These are phyloP conservation scores for Xylaria acuta DNA, from an alignment of 495 filamentous ascomycete genomes.

Conservation along the genomic window DNA sequence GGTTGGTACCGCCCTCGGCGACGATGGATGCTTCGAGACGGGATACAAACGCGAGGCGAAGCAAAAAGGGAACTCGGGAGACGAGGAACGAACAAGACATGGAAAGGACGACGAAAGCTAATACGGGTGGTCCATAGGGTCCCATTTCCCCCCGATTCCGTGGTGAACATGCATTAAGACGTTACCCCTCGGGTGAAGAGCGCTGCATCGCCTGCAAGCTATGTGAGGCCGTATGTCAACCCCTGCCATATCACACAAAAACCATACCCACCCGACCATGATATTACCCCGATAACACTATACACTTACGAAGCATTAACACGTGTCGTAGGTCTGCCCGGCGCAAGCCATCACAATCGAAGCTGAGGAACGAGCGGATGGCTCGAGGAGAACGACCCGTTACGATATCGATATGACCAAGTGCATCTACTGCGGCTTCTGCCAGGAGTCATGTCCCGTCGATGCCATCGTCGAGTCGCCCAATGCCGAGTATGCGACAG, in stretches of 20 bases:
- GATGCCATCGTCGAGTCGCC: slow-evolving; percentile 97
- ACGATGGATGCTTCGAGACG: neutral
- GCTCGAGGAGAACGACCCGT: slow-evolving; percentile 89
- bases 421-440: slow-evolving; percentile 99
- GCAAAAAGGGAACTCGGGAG: neutral
- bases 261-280: neutral
- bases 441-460: slow-evolving; percentile 98
- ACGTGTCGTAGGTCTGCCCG: slow-evolving; percentile 72
- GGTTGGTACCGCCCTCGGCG: slow-evolving; percentile 45
- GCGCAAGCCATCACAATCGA: slow-evolving; percentile 98
- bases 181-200: slow-evolving; percentile 97
- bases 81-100: neutral
- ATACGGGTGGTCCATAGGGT: slow-evolving; percentile 54
- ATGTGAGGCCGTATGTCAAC: slow-evolving; percentile 77
- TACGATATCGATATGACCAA: slow-evolving; percentile 99
- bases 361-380: slow-evolving; percentile 96
- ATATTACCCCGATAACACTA: neutral
- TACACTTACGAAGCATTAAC: slow-evolving; percentile 19
- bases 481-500: slow-evolving; percentile 97
- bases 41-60: neutral
- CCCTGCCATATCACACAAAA: neutral
- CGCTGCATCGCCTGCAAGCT: slow-evolving; percentile 99
- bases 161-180: slow-evolving; percentile 92
- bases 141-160: slow-evolving; percentile 97
- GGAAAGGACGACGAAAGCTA: neutral